These are phyloP conservation scores for Cutaneotrichosporon sp. DNA, from an alignment of 1,284 basidiomycete genomes.

Conservation along the genomic window DNA sequence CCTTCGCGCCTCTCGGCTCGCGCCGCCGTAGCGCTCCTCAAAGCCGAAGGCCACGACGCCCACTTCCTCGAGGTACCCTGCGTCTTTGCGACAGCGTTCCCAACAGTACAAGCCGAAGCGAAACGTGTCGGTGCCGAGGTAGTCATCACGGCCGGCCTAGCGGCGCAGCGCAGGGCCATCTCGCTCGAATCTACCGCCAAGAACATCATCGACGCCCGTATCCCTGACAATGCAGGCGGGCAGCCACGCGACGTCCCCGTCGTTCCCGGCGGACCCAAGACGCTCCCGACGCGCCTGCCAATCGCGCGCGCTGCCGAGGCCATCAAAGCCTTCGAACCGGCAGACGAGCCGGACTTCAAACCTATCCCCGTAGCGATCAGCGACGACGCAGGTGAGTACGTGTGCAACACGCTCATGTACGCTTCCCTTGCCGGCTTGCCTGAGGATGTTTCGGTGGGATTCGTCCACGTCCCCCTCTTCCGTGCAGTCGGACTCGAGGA, in stretches of 20 bases:
- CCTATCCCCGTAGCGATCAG: constrained; percentile 17
- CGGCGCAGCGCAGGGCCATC: constrained; percentile 11
- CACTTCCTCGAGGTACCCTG: constrained; percentile 24
- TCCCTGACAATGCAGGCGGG: constrained; percentile 23
- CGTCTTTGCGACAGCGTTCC: constrained; percentile 17
- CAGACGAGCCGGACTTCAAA: not conserved
- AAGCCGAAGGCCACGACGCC: constrained; percentile 10
- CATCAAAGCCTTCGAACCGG: not conserved
- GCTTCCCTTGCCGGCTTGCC: constrained; percentile 9
- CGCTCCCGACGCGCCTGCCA: constrained; percentile 15
- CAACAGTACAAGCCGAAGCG: constrained; percentile 12
- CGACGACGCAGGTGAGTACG: constrained; percentile 20
- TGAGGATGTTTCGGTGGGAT: constrained; percentile 12
- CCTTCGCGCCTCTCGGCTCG: constrained; percentile 15
- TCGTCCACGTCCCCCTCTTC: constrained; percentile 22
- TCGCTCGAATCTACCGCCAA: constrained; percentile 20
- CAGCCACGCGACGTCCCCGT: constrained; percentile 16
- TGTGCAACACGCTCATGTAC: constrained; percentile 27
- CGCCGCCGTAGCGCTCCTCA: constrained; percentile 15
- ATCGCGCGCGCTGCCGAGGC: constrained; percentile 3
- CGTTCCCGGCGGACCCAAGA: constrained; percentile 6
- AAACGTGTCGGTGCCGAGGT: constrained; percentile 13
- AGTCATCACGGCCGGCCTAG: constrained; percentile 21
- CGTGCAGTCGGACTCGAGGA: constrained; percentile 10
- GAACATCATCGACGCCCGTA: constrained; percentile 19